These are phyloP conservation scores for Coniochaeta sp. DNA, from an alignment of 2,329 filamentous ascomycete genomes.

Conservation along the genomic window DNA sequence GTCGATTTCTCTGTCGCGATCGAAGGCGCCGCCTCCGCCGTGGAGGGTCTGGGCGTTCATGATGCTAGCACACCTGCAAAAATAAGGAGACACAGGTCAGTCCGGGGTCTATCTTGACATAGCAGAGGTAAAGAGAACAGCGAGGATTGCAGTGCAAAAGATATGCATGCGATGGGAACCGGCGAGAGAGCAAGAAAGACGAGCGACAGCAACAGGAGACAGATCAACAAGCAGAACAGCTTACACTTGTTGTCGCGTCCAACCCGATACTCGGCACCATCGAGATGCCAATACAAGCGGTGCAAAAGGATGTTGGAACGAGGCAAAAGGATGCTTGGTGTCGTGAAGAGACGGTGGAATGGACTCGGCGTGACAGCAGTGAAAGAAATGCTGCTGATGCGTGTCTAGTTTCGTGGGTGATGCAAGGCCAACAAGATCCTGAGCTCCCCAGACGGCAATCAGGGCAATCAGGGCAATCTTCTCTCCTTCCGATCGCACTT, in stretches of 20 bases:
- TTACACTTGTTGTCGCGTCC: not conserved
- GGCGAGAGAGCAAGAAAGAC: not conserved
- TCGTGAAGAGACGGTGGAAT: not conserved
- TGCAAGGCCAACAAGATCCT: not conserved
- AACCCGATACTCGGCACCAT: not conserved
- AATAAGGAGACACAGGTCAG: not conserved
- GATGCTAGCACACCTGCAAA: slow-evolving; percentile 1
- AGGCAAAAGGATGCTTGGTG: not conserved
- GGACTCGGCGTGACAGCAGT: not conserved
- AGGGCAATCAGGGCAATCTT: not conserved
- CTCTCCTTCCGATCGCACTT: not conserved
- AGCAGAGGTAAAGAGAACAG: not conserved
- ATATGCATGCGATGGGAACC: not conserved
- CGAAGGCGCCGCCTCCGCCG: slow-evolving; percentile 33
- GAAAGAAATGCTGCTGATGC: not conserved
- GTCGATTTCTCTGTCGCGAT: slow-evolving; percentile 41
- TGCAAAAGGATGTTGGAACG: not conserved
- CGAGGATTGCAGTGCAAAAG: not conserved
- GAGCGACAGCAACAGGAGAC: not conserved
- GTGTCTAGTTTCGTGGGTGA: not conserved
- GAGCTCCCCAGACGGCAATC: not conserved
- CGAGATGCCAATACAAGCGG: not conserved
- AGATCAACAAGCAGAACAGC: not conserved
- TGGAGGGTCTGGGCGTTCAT: slow-evolving; percentile 42
- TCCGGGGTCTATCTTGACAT: not conserved